These are phyloP conservation scores for Aspergillus fischeri DNA, from an alignment of 2,329 filamentous ascomycete genomes.

Conservation along the genomic window DNA sequence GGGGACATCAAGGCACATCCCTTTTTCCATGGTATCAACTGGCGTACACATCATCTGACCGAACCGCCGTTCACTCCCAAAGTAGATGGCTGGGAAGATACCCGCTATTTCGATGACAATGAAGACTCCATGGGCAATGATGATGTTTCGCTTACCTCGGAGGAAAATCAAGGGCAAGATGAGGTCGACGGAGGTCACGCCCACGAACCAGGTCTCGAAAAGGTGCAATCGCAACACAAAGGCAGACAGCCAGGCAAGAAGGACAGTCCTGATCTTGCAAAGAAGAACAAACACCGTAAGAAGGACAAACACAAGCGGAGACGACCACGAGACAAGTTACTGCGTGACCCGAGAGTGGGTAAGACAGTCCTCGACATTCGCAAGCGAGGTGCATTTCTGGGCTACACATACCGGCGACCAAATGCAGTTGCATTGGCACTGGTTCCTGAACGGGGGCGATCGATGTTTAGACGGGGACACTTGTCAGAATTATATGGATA, in stretches of 20 bases:
- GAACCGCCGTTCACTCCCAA: slow-evolving; percentile 76
- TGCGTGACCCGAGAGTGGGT: slow-evolving; percentile 67
- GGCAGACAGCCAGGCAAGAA: slow-evolving; percentile 1
- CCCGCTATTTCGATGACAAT: slow-evolving; percentile 82
- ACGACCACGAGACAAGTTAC: slow-evolving; percentile 75
- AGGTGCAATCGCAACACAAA: neutral
- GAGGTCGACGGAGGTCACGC: slow-evolving; percentile 5
- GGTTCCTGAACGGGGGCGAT: slow-evolving; percentile 30
- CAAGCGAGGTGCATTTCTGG: slow-evolving; percentile 78
- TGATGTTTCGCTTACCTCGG: slow-evolving; percentile 11
- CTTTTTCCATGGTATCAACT: slow-evolving; percentile 77
- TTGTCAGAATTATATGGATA: slow-evolving; percentile 23
- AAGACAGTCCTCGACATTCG: slow-evolving; percentile 71
- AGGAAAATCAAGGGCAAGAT: slow-evolving; percentile 6
- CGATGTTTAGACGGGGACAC: slow-evolving; percentile 19
- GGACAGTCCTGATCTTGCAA: slow-evolving; percentile 19
- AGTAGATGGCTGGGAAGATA: slow-evolving; percentile 65
- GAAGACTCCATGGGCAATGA: slow-evolving; percentile 49
- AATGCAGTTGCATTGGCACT: slow-evolving; percentile 33
- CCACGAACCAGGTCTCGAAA: neutral
- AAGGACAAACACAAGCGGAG: slow-evolving; percentile 64
- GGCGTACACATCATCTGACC: slow-evolving; percentile 68
- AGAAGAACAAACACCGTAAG: slow-evolving; percentile 1
- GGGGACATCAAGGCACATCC: slow-evolving; percentile 84
- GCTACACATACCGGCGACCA: slow-evolving; percentile 72